Conservation (phyloP, 1,139 yeast genomes). For the Nadsonia starkeyi-henricii region DNA sequence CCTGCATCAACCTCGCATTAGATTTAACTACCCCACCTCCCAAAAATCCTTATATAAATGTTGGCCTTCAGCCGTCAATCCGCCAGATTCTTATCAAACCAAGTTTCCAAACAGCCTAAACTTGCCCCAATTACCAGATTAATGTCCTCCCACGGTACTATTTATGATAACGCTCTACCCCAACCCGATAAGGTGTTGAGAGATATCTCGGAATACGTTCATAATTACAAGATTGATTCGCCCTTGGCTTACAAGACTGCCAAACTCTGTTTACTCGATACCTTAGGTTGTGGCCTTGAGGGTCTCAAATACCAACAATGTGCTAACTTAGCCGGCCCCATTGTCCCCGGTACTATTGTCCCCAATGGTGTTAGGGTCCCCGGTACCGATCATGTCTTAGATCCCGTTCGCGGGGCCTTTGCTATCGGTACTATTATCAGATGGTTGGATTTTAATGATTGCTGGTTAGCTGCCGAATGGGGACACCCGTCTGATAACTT, state of each 20-base stretch:
- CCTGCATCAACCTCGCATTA: not conserved
- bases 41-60: not conserved
- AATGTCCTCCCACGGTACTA: not conserved
- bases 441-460: constrained; percentile 48
- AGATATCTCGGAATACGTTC: constrained; percentile 39
- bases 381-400: constrained; percentile 37
- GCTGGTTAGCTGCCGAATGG: constrained; percentile 57
- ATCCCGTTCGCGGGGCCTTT: constrained; percentile 45
- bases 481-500: constrained; percentile 50
- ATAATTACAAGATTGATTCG: constrained; percentile 32
- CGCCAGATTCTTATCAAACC: not conserved
- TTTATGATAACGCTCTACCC: constrained; percentile 32
- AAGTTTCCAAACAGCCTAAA: not conserved
- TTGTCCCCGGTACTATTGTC: constrained; percentile 40
- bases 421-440: constrained; percentile 42
- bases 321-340: constrained; percentile 35
- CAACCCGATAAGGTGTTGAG: constrained; percentile 34
- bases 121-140: not conserved
- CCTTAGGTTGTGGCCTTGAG: constrained; percentile 48
- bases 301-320: constrained; percentile 42
- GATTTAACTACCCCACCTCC: not conserved
- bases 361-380: constrained; percentile 41
- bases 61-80: not conserved
- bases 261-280: constrained; percentile 38
- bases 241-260: constrained; percentile 40